Conservation (phyloP, 495 filamentous ascomycete genomes). For the Annulohypoxylon nitens region DNA sequence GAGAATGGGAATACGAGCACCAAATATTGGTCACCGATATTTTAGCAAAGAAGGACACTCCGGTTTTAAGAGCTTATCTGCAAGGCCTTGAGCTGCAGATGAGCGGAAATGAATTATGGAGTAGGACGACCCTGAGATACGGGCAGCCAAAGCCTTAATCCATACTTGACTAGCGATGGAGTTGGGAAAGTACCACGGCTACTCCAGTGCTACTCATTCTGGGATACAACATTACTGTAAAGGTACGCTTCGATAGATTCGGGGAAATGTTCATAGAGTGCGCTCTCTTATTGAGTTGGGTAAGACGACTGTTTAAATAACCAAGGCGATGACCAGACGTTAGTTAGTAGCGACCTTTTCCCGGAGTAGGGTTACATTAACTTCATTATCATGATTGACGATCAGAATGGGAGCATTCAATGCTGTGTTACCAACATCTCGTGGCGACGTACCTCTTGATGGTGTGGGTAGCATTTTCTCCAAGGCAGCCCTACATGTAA, state of each 20-base stretch:
- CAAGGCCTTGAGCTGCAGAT: slow-evolving; percentile 57
- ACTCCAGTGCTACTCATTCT: too few species aligned
- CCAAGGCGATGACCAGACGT: background rate
- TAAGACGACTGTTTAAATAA: background rate
- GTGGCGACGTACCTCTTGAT: background rate
- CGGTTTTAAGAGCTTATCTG: slow-evolving; percentile 43
- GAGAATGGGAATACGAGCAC: slow-evolving; percentile 52
- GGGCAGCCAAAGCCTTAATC: background rate
- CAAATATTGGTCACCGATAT: slow-evolving; percentile 35
- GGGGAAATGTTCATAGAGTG: background rate
- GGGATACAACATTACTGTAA: background rate
- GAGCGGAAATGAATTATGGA: slow-evolving; percentile 62
- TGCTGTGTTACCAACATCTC: background rate
- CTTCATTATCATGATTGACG: background rate
- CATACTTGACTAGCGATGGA: background rate
- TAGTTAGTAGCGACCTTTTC: too few species aligned
- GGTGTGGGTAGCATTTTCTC: background rate
- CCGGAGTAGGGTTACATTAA: background rate
- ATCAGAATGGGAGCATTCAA: background rate
- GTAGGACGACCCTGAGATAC: slow-evolving; percentile 39
- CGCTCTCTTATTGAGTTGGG: background rate
- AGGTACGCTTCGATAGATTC: background rate
- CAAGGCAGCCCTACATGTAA: background rate
- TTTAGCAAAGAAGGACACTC: slow-evolving; percentile 16
- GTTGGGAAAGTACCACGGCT: background rate